Base-by-base conservation (phyloP, 129 eudicot species). In the Lactuca saligna region DNA sequence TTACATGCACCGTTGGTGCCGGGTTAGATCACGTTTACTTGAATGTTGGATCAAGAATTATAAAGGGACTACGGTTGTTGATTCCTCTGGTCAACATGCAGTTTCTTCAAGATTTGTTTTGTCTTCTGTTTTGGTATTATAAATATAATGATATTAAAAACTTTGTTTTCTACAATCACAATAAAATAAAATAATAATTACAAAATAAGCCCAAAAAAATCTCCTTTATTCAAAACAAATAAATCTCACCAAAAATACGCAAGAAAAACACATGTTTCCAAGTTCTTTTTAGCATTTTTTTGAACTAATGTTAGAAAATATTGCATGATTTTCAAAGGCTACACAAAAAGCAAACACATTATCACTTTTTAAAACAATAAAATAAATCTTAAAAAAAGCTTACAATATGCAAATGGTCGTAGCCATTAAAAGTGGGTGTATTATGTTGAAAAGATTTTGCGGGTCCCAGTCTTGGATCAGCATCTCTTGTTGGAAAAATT, bases 251-350 rank as follows among this genome's bases (percentile, higher is more conserved):
- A 93, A 83, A 90, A 86, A 78, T 97, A 97, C 56, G 98, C 98
- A 82, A 93, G 95, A 68, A 93, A 95, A 38, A 95, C 98, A 78
- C 98, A 93, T 15, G 98, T 93, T 76, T 93, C 98, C 57, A 93
- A 76, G 78, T 93, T 93, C 75, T 73, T 89, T 61, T 62, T 60
- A 41, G 98, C 89, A 83, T 93, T 93, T 73, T 81, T 70, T 39
- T 73, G 89, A 13, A 97, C 98, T 78, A 93, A 72, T 77, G 95
- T 82, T 76, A 89, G 68, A 80, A 93, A 93, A 71, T 87, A 92
- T 60, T 93, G 95, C 95, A 93, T 74, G 87, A 93, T 86, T 70
- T 84, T 87, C 42, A 87, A 91, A 63, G n/a, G n/a, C n/a, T n/a
- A n/a, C n/a, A n/a, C n/a, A n/a, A n/a, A n/a, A n/a, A 96, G 98